Evolutionary conservation across 306 rosid genomes (phyloP), one percentile per base, ranked within the genome.

Genomic region (Begonia fuchsioides): DNA sequence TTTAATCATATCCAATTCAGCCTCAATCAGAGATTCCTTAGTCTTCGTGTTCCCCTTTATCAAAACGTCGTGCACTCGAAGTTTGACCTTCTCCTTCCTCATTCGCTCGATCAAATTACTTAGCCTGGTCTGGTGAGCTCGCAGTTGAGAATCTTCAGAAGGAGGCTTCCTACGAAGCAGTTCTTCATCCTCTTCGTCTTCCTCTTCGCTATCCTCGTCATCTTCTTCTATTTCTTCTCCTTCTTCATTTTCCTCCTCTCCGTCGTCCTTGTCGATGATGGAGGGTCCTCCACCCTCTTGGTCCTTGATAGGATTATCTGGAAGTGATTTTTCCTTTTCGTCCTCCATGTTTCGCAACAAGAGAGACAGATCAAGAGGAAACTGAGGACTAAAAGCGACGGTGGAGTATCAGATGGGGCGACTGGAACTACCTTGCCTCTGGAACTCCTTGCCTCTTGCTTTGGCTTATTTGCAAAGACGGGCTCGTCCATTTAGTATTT

Each of bases 21-120:
- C 87, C 61, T 85, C 86, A 47, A 92, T 82, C 44, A 92, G 54
- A 68, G 76, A 70, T 7, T 82, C 98, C 70, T 75, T 92, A 13
- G 98, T 92, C 75, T 66, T 77, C 9, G 70, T 53, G 72, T 85
- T 92, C 13, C 98, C 98, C 59, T 74, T 82, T 57, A 92, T 77
- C 56, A 85, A 20, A 13, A 92, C 67, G 53, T 92, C 93, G 59
- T 92, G 98, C 57, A 92, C 98, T 49, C 94, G 74, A 63, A 92
- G 70, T 9, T 72, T 75, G 12, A 92, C 78, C 14, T 65, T 45
- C 76, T 79, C 94, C 40, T 68, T 75, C 59, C 63, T 20, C 72
- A 92, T 55, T 54, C 93, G 79, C 15, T 60, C 77, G 18, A 77
- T 46, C 32, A 92, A 76, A 32, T 55, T 63, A 51, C 86, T 77